Base-by-base conservation (phyloP, 192 early-diverging fungal species). In the Backusella macrospora region DNA sequence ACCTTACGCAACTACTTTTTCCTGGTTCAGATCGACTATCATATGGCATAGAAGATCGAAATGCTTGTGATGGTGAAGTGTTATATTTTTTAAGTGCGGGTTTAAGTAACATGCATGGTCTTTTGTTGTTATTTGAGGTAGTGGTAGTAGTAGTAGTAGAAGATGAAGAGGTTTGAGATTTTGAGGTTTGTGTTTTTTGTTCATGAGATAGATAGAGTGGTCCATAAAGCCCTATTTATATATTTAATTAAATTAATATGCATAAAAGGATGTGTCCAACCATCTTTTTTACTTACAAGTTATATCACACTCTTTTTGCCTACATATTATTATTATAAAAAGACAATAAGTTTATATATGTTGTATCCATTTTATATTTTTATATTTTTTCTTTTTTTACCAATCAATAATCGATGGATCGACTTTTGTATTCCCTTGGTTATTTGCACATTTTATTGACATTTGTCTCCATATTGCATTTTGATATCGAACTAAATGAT, bases 391-490 rank as follows among this genome's bases (percentile, higher is more conserved):
- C 34, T 37, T 6, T 26, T 12, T 69, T 80, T 76, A 81, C 79
- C 79, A 81, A 39, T 81, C 76, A 39, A 81, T 68, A 29, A 39
- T 16, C 21, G 71, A 76, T 42, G 79, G 79, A 59, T 74, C 38
- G 5, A 81, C 49, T 39, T 70, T 47, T 71, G 29, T 29, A n/a
- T n/a, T n/a, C n/a, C n/a, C n/a, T n/a, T n/a, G n/a, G n/a, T n/a
- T n/a, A n/a, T 68, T 16, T 21, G 73, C 76, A 21, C 73, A 75
- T 6, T 16, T 4, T 23, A 26, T 47, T 14, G 79, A 38, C 79
- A 81, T 81, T 71, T 81, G 75, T 42, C 79, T 67, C 79, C 79
- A 81, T 29, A 81, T 47, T 5, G 79, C 79, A 70, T 81, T 81
- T 62, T 81, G 71, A 65, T 73, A 74, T 15, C 79, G 47, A 44